Evolutionary conservation across 805 yeast genomes (phyloP), one percentile per base, ranked within the genome.

Genomic region (Candida takata): DNA sequence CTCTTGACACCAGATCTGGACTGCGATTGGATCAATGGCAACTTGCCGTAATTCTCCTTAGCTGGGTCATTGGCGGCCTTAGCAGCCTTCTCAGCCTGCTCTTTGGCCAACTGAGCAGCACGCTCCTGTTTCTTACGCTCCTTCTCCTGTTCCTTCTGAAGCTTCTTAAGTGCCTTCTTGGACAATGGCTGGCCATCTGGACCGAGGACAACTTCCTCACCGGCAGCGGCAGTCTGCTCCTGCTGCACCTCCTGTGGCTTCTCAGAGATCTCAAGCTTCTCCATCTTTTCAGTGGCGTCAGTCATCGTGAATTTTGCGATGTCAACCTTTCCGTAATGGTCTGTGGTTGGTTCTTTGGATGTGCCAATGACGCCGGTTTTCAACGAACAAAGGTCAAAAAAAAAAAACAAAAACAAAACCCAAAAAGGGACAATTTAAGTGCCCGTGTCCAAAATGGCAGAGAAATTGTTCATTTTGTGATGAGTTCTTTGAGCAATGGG

Each of bases 131-230:
- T 88, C 72, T 88, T 90, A 56, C 73, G 78, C 48, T 81, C 94
- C 69, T 90, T 90, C 64, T 88, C 97, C 57, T 74, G 77, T 63
- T 85, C 95, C 57, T 90, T 90, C 60, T 84, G 92, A 44, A 92
- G 73, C 68, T 92, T 92, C 73, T 92, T 92, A 53, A 92, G 67
- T 3, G 96, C 98, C 60, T 88, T 92, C 65, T 92, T 92, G 39
- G 94, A 81, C 49, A 86, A 66, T 19, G 95, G 95, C 63, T 73
- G 78, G 29, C 58, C 95, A 56, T 86, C 95, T 51, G 76, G 80
- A 10, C 85, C 84, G 31, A 76, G 44, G 21, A 48, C 37, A 24
- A 48, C 51, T 35, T 47, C 49, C 10, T 27, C 52, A 6, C 40
- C 29, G 8, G 41, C 43, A 27, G 38, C 39, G 52, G 83, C 90